Evolutionary conservation across 176 grass and related monocot genomes (phyloP), one percentile per base, ranked within the genome.

Genomic region (Aegilops speltoides): DNA sequence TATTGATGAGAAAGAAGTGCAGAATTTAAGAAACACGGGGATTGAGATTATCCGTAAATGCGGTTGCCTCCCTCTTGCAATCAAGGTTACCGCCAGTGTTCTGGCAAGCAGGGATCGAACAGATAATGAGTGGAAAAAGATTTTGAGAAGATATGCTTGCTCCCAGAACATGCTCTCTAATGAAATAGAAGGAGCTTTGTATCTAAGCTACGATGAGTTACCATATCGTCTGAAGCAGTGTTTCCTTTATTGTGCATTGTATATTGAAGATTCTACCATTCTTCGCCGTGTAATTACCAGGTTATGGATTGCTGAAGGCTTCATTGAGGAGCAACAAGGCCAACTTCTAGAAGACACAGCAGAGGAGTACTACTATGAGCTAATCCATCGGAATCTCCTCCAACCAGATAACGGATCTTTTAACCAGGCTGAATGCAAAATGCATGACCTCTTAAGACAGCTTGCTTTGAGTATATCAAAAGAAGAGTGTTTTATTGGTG

Each of bases 201-300:
- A 84, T 68, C 36, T 91, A 26, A 94, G 92, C 52, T 94, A 87
- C 11, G 41, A 87, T 7, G 86, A 82, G 32, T 48, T 94, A 22
- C 8, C 92, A 8, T 8, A 36, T 5, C 12, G 38, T 1, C 36
- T 90, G 15, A 85, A 91, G 59, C 64, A 79, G 34, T 93, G 89
- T 24, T 91, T 93, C 5, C 83, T 89, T 19, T 88, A 68, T 24
- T 88, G 71, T 45, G 63, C 36, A 0, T 7, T 88, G 12, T 83
- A 20, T 24, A 26, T 54, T 1, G 54, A 57, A 57, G 54, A 57
- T 57, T 6, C 0, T 4, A 10, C 1, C 8, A 28, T 82, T 1
- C 1, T 3, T 0, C n/a, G 46, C 13, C 0, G 32, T 0, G 34
- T 84, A n/a, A 50, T 95, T 76, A 28, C 46, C 0, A 45, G 38